Conservation (phyloP, 139 green algal species). For the Tetradesmus lagerheimii region DNA sequence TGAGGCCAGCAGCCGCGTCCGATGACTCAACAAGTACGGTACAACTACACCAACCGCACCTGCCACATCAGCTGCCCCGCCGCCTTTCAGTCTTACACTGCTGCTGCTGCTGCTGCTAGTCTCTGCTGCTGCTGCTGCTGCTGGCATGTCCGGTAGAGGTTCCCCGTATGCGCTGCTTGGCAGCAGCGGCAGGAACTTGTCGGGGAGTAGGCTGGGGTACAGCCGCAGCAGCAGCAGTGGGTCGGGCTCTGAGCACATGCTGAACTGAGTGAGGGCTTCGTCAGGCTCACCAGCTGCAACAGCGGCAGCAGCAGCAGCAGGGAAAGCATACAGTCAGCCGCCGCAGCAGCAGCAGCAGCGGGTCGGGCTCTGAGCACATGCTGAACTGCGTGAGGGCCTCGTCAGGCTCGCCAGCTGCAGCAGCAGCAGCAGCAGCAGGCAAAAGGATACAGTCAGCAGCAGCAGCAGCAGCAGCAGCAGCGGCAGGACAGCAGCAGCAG, state of each 20-base stretch:
- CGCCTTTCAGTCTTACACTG: not conserved
- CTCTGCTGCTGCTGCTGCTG: not conserved
- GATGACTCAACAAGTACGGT: slow-evolving; percentile 83
- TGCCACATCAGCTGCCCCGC: slow-evolving; percentile 21
- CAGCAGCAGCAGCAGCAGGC: not conserved
- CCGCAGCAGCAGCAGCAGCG: slow-evolving; percentile 31
- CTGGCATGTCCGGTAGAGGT: slow-evolving; percentile 35
- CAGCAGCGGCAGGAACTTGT: slow-evolving; percentile 44
- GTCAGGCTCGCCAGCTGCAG: slow-evolving; percentile 69
- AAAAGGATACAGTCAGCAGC: not conserved
- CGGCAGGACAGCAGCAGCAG: not conserved
- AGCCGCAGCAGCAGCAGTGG: slow-evolving; percentile 50
- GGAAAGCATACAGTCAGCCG: not conserved
- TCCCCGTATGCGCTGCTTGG: slow-evolving; percentile 39
- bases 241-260: slow-evolving; percentile 61
- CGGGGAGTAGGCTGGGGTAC: slow-evolving; percentile 30
- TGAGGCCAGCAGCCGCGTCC: slow-evolving; percentile 70
- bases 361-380: slow-evolving; percentile 57
- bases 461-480: not conserved
- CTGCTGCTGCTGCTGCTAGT: slow-evolving; percentile 4
- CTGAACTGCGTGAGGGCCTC: slow-evolving; percentile 84
- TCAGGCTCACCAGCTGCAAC: slow-evolving; percentile 71
- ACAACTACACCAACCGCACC: slow-evolving; percentile 67
- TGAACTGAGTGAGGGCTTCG: slow-evolving; percentile 83
- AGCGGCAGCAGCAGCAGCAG: not conserved